These are phyloP conservation scores for Epichloe amarillans DNA, from an alignment of 2,329 filamentous ascomycete species.

Conservation along the genomic window DNA sequence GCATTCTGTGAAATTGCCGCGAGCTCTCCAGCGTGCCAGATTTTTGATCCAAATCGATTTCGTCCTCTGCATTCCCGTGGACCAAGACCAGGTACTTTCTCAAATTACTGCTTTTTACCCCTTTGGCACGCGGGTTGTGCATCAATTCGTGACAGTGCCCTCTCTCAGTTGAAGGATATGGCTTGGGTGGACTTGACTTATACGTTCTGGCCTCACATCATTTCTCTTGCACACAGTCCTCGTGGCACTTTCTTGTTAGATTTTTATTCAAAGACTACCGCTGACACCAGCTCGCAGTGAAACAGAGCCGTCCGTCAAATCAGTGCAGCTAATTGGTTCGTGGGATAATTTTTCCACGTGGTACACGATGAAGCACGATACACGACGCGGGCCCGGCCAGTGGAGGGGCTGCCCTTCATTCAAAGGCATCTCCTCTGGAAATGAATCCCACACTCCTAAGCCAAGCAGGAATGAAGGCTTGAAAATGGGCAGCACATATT, in stretches of 20 bases:
- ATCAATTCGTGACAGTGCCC: background rate
- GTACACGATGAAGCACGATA: conserved; percentile 73
- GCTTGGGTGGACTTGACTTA: background rate
- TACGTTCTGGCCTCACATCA: background rate
- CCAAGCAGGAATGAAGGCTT: conserved; percentile 59
- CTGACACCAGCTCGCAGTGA: conserved; percentile 30
- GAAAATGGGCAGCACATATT: conserved; percentile 87
- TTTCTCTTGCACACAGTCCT: background rate
- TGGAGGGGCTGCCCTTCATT: conserved; percentile 87
- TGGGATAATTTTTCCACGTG: conserved; percentile 85
- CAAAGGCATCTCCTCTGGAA: conserved; percentile 73
- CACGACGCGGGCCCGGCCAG: conserved; percentile 56
- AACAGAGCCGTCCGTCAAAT: conserved; percentile 46
- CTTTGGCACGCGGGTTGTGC: background rate
- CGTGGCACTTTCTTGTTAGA: background rate
- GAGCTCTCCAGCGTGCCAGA: background rate
- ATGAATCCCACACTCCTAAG: conserved; percentile 33
- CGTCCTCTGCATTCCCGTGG: background rate
- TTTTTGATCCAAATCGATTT: background rate
- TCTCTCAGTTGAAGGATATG: background rate
- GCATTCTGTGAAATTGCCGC: background rate
- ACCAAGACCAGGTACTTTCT: background rate
- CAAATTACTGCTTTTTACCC: background rate
- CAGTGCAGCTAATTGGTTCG: conserved; percentile 73
- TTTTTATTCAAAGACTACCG: background rate